Percentiles rank a stretch among this genome's conserved stretches.
Conservation (phyloP, 257 asterid genomes). For the Solanum virginianum region DNA sequence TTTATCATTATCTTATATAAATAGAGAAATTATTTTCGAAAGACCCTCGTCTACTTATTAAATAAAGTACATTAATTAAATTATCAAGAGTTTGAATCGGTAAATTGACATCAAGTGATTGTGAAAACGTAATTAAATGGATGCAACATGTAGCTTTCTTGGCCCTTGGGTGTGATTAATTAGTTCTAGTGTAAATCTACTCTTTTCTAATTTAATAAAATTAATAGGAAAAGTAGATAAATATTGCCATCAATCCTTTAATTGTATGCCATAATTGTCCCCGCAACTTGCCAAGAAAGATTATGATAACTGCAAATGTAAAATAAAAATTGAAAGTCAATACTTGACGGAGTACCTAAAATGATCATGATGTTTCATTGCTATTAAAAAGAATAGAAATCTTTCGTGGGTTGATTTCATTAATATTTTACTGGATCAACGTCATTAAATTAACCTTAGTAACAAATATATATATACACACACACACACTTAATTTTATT, state of each 20-base stretch:
- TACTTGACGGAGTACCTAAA: background rate
- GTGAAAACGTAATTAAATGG: background rate
- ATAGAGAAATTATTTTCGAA: too few relatives aligned
- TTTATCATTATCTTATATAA: too few relatives aligned
- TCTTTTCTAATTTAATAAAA: background rate
- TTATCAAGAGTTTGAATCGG: background rate
- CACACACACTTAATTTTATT: too few relatives aligned
- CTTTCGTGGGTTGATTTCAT: background rate
- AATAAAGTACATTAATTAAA: background rate
- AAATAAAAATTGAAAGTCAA: background rate
- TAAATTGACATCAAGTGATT: background rate
- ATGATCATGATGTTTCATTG: background rate
- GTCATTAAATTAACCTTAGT: background rate
- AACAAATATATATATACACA: background rate
- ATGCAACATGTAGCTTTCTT: background rate
- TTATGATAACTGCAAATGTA: background rate
- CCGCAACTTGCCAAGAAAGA: background rate
- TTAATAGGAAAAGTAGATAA: background rate
- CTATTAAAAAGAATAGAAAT: background rate
- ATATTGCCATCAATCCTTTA: background rate
- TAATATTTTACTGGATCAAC: background rate
- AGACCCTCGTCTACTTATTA: too few relatives aligned
- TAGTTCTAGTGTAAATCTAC: background rate
- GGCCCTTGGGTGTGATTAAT: background rate
- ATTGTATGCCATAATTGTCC: background rate